Conservation (phyloP, 495 filamentous ascomycete species). For the Penicillium manginii region DNA sequence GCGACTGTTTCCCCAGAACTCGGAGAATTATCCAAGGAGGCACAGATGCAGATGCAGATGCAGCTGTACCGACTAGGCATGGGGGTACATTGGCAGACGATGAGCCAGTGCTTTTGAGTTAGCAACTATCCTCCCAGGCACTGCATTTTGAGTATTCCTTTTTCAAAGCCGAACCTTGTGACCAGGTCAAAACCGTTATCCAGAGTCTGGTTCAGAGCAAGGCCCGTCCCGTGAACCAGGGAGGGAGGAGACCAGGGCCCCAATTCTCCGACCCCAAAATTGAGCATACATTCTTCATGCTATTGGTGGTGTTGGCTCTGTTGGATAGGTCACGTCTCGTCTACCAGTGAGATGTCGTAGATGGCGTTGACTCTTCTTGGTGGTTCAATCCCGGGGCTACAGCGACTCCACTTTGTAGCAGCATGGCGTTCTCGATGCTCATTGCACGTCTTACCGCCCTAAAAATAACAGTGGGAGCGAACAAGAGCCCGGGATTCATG, state of each 20-base stretch:
- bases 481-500: slow-evolving; percentile 19
- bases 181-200: slow-evolving; percentile 17
- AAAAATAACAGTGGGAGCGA: slow-evolving; percentile 19
- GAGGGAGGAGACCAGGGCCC: neutral
- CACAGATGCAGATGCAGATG: slow-evolving; percentile 3
- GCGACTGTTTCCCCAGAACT: slow-evolving; percentile 8
- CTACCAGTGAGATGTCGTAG: slow-evolving; percentile 8
- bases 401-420: slow-evolving; percentile 4
- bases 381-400: slow-evolving; percentile 1
- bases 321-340: neutral
- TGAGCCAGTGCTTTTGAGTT: too few species aligned
- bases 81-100: too few species aligned
- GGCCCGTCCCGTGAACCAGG: slow-evolving; percentile 32
- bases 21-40: slow-evolving; percentile 32
- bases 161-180: neutral
- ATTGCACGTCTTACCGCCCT: slow-evolving; percentile 21
- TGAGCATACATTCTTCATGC: neutral
- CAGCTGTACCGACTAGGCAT: too few species aligned
- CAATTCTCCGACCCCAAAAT: neutral
- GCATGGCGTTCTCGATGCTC: slow-evolving; percentile 4
- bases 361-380: slow-evolving; percentile 1
- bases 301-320: neutral
- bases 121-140: too few species aligned
- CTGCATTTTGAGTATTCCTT: neutral
- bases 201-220: slow-evolving; percentile 28